Percentiles rank a stretch among this genome's conserved stretches.
Evolutionary conservation across 2,329 filamentous ascomycete species (phyloP).

Genomic region (Dactylellina parvicollis): DNA sequence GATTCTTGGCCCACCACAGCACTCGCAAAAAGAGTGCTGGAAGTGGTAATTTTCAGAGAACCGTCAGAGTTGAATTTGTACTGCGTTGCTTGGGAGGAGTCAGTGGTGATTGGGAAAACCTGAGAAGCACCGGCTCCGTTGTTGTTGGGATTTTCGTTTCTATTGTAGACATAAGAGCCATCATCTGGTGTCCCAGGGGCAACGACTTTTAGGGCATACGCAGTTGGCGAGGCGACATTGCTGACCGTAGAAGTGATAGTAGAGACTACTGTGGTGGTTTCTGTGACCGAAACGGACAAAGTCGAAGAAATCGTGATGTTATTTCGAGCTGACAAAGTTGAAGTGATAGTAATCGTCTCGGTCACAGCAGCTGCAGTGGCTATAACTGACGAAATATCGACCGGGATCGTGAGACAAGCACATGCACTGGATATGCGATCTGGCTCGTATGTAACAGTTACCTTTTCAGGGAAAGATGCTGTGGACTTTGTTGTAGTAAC

Average conservation of each 20-base stretch:
- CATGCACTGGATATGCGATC: slow-evolving; percentile 8
- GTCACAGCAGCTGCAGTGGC: slow-evolving; percentile 4
- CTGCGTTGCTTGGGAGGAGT: neutral
- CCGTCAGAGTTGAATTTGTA: neutral
- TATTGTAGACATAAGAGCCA: neutral
- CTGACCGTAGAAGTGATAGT: neutral
- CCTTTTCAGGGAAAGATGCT: neutral
- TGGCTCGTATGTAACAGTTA: neutral
- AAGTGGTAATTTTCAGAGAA: neutral
- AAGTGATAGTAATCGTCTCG: neutral
- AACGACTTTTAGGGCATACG: neutral
- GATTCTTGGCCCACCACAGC: neutral
- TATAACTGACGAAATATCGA: neutral
- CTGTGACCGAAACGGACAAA: neutral
- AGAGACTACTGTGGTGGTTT: neutral
- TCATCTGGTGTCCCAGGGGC: neutral
- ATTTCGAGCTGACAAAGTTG: neutral
- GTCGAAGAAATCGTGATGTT: neutral
- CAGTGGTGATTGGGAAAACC: neutral
- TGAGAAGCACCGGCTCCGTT: neutral
- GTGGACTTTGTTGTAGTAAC: neutral
- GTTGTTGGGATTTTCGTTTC: neutral
- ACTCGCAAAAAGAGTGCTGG: neutral
- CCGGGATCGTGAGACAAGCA: neutral
- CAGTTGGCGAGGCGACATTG: neutral